These are phyloP conservation scores for Hibiscus trionum DNA, from an alignment of 345 rosid species.

Conservation along the genomic window DNA sequence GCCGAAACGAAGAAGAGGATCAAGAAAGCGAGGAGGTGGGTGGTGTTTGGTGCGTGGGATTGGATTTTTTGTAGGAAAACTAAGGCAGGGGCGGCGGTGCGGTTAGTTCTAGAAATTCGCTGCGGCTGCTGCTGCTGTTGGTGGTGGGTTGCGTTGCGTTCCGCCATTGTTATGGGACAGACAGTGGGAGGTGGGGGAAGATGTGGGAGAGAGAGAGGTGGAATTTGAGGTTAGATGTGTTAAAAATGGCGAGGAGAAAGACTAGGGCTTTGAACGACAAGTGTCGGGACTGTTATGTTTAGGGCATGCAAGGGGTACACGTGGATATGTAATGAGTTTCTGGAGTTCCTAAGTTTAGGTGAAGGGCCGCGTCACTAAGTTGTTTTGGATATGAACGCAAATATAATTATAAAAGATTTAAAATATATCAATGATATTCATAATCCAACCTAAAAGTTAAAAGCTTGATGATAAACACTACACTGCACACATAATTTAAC, in stretches of 20 bases:
- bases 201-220: not conserved
- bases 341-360: not conserved
- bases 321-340: slow-evolving; percentile 11
- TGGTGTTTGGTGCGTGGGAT: slow-evolving; percentile 43
- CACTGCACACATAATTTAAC: too few relatives aligned
- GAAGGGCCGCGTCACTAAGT: too few relatives aligned
- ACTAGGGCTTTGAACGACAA: slow-evolving; percentile 11
- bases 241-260: not conserved
- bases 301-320: slow-evolving; percentile 23
- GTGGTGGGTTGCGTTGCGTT: slow-evolving; percentile 7
- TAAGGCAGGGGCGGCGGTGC: slow-evolving; percentile 17
- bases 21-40: slow-evolving; percentile 27
- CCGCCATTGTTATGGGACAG: slow-evolving; percentile 19
- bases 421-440: too few relatives aligned
- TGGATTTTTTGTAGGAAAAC: slow-evolving; percentile 40
- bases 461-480: too few relatives aligned
- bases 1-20: slow-evolving; percentile 44
- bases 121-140: not conserved
- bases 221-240: not conserved
- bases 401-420: too few relatives aligned
- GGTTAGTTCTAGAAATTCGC: slow-evolving; percentile 14
- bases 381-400: too few relatives aligned
- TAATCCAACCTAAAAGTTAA: too few relatives aligned
- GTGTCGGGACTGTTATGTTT: not conserved
- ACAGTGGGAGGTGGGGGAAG: not conserved